Percentiles rank a stretch among this genome's conserved stretches.
phyloP scores from a whole-genome alignment of 1,139 yeast genomes.

The Hanseniaspora sp. region DNA sequence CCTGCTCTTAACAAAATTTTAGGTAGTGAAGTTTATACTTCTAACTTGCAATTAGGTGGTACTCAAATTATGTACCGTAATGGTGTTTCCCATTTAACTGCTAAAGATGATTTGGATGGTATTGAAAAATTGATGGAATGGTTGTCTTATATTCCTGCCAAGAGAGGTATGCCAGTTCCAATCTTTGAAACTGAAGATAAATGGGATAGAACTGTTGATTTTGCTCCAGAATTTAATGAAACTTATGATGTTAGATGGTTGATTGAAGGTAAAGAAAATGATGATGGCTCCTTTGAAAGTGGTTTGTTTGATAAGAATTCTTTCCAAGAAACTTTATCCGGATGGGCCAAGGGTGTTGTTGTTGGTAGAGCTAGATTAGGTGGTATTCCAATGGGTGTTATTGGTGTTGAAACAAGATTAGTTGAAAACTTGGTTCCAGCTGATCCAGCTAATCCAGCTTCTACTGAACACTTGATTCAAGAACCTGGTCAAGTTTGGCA shows the following conservation, averaged over 20 bases:
- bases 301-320: constrained; percentile 89
- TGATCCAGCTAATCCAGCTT: constrained; percentile 94
- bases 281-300: constrained; percentile 55
- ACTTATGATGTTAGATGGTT: constrained; percentile 90
- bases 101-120: constrained; percentile 91
- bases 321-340: constrained; percentile 93
- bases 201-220: constrained; percentile 92
- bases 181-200: constrained; percentile 67
- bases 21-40: constrained; percentile 93
- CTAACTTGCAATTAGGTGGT: constrained; percentile 96
- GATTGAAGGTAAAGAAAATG: constrained; percentile 69
- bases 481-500: constrained; percentile 99
- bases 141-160: constrained; percentile 92
- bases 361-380: constrained; percentile 98
- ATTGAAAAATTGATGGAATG: constrained; percentile 88
- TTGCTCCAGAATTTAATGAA: constrained; percentile 58
- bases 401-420: constrained; percentile 85
- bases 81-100: constrained; percentile 96
- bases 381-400: constrained; percentile 96
- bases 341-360: constrained; percentile 98
- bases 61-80: constrained; percentile 96
- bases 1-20: constrained; percentile 93
- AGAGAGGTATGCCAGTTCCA: constrained; percentile 84
- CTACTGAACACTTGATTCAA: constrained; percentile 75
- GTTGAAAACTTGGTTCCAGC: constrained; percentile 89